These are phyloP conservation scores for Trichocomaceae sp. DNA, from an alignment of 2,329 filamentous ascomycete genomes.

Conservation along the genomic window DNA sequence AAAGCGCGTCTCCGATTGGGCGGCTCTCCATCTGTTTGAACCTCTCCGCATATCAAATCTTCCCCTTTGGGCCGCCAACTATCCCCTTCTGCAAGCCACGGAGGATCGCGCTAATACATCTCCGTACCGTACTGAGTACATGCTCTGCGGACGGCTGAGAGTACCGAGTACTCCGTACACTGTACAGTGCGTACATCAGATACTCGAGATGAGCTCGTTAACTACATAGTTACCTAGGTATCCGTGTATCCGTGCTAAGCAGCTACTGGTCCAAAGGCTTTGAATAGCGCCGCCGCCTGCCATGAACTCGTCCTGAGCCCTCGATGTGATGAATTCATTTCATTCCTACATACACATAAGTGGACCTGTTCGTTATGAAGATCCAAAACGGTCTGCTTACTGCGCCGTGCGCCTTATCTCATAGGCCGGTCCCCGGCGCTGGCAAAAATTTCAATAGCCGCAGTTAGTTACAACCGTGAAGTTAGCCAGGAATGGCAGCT, in stretches of 20 bases:
- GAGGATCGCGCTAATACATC: too few relatives aligned
- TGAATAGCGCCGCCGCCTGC: conserved; percentile 3
- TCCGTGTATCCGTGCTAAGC: too few relatives aligned
- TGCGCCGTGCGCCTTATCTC: neutral
- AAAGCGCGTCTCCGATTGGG: neutral
- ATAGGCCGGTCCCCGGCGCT: neutral
- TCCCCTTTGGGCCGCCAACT: conserved; percentile 14
- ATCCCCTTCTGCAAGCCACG: conserved; percentile 26
- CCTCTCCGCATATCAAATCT: conserved; percentile 14
- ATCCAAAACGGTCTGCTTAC: conserved; percentile 1
- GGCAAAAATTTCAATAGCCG: conserved; percentile 1
- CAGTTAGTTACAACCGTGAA: neutral
- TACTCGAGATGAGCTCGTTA: too few relatives aligned
- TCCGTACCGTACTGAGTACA: too few relatives aligned
- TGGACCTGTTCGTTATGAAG: conserved; percentile 15
- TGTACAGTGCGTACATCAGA: too few relatives aligned
- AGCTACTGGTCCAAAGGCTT: neutral
- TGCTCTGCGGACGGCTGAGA: too few relatives aligned
- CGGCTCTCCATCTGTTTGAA: conserved; percentile 4
- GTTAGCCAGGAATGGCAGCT: neutral
- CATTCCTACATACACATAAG: neutral
- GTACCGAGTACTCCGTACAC: too few relatives aligned
- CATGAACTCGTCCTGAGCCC: neutral
- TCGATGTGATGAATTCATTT: conserved; percentile 2
- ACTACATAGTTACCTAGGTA: too few relatives aligned